Evolutionary conservation across 371 early-diverging fungal genomes (phyloP).

Genomic region (Mortierella sp.): DNA sequence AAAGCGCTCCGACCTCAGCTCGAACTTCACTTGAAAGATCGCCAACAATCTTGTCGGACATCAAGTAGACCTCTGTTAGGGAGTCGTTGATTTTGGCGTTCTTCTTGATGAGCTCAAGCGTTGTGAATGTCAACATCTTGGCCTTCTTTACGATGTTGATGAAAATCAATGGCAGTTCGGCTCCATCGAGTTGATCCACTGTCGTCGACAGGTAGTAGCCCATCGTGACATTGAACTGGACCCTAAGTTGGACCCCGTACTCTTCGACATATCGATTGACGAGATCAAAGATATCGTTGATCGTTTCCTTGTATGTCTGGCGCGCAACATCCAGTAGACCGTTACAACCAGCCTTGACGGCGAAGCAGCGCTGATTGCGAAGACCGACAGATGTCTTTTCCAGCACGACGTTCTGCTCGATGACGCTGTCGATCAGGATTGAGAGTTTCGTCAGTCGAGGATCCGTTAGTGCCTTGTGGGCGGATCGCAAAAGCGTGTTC

Average conservation of each 20-base stretch:
- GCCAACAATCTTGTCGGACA: slow-evolving; percentile 83
- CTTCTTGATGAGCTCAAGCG: slow-evolving; percentile 77
- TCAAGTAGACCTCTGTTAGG: slow-evolving; percentile 85
- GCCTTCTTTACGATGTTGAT: slow-evolving; percentile 71
- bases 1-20: slow-evolving; percentile 72
- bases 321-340: slow-evolving; percentile 92
- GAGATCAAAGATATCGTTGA: slow-evolving; percentile 84
- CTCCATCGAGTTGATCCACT: slow-evolving; percentile 47
- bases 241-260: slow-evolving; percentile 70
- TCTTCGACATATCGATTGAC: slow-evolving; percentile 69
- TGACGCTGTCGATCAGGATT: slow-evolving; percentile 59
- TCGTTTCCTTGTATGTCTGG: slow-evolving; percentile 87
- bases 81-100: slow-evolving; percentile 83
- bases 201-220: slow-evolving; percentile 74
- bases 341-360: slow-evolving; percentile 86
- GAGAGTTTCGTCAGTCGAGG: slow-evolving; percentile 52
- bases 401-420: slow-evolving; percentile 76
- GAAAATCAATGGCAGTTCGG: slow-evolving; percentile 64
- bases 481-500: slow-evolving; percentile 58
- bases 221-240: slow-evolving; percentile 66
- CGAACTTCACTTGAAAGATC: slow-evolving; percentile 70
- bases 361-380: slow-evolving; percentile 88
- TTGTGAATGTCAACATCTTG: slow-evolving; percentile 76
- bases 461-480: slow-evolving; percentile 52
- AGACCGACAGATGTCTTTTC: slow-evolving; percentile 81